Evolutionary conservation across 768 basidiomycete genomes (phyloP).

Genomic region (Tylopilus vinaceipallidus): DNA sequence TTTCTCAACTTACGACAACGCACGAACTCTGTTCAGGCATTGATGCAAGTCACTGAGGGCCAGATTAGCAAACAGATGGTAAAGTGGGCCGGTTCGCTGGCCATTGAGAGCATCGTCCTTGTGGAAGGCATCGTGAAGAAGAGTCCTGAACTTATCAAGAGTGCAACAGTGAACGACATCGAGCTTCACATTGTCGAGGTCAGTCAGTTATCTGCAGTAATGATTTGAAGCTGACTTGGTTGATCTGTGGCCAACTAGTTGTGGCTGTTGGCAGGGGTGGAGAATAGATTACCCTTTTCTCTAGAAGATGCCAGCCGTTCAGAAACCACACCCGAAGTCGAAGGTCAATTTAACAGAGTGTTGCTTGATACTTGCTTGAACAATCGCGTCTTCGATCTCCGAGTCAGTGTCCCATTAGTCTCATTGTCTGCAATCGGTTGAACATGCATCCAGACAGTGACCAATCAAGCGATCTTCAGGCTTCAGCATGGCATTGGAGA

Average conservation of each 20-base stretch:
- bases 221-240: background rate
- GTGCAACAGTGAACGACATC: conserved; percentile 81
- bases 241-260: conserved; percentile 47
- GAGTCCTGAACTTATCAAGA: conserved; percentile 85
- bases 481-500: conserved; percentile 87
- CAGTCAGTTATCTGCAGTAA: conserved; percentile 22
- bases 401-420: conserved; percentile 49
- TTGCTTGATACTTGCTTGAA: conserved; percentile 92
- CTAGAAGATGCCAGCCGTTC: conserved; percentile 90
- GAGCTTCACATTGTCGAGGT: conserved; percentile 87
- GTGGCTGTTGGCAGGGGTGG: conserved; percentile 76
- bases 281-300: conserved; percentile 82
- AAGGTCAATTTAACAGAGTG: conserved; percentile 72
- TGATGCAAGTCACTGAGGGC: conserved; percentile 67
- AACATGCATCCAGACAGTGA: conserved; percentile 63
- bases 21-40: conserved; percentile 81
- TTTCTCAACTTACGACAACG: conserved; percentile 92
- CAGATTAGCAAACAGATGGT: conserved; percentile 96
- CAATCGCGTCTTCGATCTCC: conserved; percentile 90
- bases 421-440: background rate
- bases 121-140: conserved; percentile 82
- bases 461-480: conserved; percentile 94
- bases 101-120: conserved; percentile 87
- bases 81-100: conserved; percentile 79
- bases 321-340: conserved; percentile 65